Evolutionary conservation across 2,329 filamentous ascomycete species (phyloP), one percentile per base, ranked within the genome.

Genomic region (Nemania sp.): DNA sequence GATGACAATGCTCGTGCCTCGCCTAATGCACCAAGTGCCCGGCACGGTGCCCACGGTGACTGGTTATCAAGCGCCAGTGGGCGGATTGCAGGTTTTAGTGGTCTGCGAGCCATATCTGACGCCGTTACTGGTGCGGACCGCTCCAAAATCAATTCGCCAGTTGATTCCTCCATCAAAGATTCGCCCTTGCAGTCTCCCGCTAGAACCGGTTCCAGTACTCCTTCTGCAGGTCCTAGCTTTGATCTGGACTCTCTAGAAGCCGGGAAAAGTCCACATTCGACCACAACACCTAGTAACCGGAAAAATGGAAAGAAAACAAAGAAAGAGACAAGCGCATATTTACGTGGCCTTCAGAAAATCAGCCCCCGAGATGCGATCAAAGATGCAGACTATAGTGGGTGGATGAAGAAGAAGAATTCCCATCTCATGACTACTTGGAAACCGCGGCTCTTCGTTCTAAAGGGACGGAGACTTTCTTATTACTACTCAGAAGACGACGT

Each of bases 371-470:
- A 97, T 77, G 94, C 95, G 68, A 96, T 97, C 80, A 83, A 89
- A 69, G 90, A 89, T 69, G 95, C 93, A 63, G 95, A 99, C 77
- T 98, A 97, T 79, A 95, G 91, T 75, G 96, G 96, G 1, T 99
- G 96, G 96, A 99, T 99, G 96, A 98, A 96, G 85, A 99, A 99
- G 86, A 94, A 97, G 81, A 97, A 93, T 67, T 95, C 93, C 1
- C 96, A 95, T 76, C 85, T 98, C 38, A 97, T 99, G 91, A 94
- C 94, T 2, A 97, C 94, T 1, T 99, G 96, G 96, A 99, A 98
- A 77, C 92, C 94, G 13, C 90, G 96, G 13, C 86, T 98, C n/a
- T 99, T 99, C 77, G 91, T 99, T 7, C 88, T 99, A 66, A 94
- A 94, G 76, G 96, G 96, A 32, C 90, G 95, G 60, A 90, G 96